Conservation (phyloP, 1,284 basidiomycete species). For the Porodaedalea pini region DNA sequence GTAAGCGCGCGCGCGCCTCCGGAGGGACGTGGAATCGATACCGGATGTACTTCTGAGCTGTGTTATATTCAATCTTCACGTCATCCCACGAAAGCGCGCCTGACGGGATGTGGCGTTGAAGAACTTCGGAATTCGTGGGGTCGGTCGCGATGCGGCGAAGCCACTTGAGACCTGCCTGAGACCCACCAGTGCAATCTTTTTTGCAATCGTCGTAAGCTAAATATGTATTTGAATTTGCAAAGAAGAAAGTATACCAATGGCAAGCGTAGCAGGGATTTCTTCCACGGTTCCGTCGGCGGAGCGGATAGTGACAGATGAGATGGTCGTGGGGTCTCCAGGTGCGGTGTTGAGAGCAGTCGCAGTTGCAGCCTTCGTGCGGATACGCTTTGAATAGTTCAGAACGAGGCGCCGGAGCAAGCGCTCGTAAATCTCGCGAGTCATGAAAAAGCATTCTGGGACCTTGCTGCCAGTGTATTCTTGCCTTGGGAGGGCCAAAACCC, state of each 20-base stretch:
- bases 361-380: constrained; percentile 6
- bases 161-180: constrained; percentile 22
- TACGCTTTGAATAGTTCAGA: constrained; percentile 1
- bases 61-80: constrained; percentile 15
- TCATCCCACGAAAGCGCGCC: constrained; percentile 9
- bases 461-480: constrained; percentile 2
- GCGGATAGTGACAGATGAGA: constrained; percentile 16
- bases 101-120: background rate
- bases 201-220: background rate
- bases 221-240: background rate
- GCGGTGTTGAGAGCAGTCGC: constrained; percentile 4
- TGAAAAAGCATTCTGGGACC: constrained; percentile 8
- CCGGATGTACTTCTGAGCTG: background rate
- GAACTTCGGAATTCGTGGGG: background rate
- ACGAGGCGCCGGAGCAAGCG: constrained; percentile 17
- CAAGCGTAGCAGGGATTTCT: constrained; percentile 5
- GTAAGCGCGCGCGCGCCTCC: constrained; percentile 13
- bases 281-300: constrained; percentile 1
- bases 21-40: constrained; percentile 16
- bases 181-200: constrained; percentile 19
- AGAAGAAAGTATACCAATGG: constrained; percentile 5
- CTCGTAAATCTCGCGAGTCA: constrained; percentile 19
- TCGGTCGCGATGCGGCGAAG: constrained; percentile 7
- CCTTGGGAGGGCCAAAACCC: constrained; percentile 7
- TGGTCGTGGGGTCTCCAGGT: constrained; percentile 2